Conservation (phyloP, 2,329 filamentous ascomycete genomes). For the Periconia sp. region DNA sequence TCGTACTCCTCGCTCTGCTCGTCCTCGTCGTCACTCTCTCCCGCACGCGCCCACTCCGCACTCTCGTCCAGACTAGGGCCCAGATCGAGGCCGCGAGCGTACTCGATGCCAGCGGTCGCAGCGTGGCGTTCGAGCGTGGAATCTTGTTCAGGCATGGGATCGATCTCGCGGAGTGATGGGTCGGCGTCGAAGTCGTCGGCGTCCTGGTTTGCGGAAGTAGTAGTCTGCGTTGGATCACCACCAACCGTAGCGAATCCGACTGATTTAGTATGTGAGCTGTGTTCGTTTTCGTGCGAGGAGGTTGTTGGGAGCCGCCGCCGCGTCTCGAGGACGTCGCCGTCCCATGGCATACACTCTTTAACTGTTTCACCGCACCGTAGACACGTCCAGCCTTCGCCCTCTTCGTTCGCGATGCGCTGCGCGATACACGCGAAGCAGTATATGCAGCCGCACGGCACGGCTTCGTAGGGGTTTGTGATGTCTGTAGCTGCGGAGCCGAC, state of each 20-base stretch:
- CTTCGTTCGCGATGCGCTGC: conserved; percentile 83
- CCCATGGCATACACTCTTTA: conserved; percentile 87
- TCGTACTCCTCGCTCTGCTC: conserved; percentile 44
- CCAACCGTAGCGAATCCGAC: conserved; percentile 31
- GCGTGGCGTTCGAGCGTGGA: conserved; percentile 2
- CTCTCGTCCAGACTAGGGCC: conserved; percentile 35
- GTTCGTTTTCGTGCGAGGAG: conserved; percentile 11
- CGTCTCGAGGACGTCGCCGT: conserved; percentile 76
- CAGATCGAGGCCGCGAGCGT: conserved; percentile 28
- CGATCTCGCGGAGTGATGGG: conserved; percentile 26
- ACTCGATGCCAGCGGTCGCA: conserved; percentile 15
- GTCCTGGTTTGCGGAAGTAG: conserved; percentile 7
- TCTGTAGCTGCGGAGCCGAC: conserved; percentile 88
- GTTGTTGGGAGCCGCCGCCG: conserved; percentile 1
- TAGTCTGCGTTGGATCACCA: conserved; percentile 11
- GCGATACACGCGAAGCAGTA: conserved; percentile 98
- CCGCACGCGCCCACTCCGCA: conserved; percentile 41
- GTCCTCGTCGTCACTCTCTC: conserved; percentile 32
- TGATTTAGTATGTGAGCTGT: conserved; percentile 15
- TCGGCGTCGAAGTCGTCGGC: conserved; percentile 9
- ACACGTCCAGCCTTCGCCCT: conserved; percentile 92
- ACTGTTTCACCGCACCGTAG: conserved; percentile 82
- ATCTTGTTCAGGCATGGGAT: conserved; percentile 35
- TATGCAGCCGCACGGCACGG: conserved; percentile 83
- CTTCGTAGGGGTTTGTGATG: conserved; percentile 94